Percentiles rank a stretch among this genome's conserved stretches.
Evolutionary conservation across 495 filamentous ascomycete genomes (phyloP).

Genomic region (Penicillium egyptiacum): DNA sequence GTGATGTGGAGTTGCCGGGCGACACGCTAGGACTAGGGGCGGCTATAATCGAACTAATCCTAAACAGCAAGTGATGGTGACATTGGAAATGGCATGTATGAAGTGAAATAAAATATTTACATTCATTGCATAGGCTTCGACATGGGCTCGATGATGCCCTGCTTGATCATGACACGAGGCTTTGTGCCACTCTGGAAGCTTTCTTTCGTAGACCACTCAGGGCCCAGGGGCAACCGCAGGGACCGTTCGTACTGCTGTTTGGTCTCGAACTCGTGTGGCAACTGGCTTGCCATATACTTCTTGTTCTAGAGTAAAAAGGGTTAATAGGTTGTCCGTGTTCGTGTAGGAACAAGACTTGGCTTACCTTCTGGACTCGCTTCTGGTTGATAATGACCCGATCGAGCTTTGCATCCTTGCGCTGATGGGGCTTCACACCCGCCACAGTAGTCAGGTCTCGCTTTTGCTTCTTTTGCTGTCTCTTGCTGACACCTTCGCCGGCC

Average conservation of each 20-base stretch:
- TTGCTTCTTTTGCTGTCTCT: conserved; percentile 59
- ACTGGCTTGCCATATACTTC: conserved; percentile 76
- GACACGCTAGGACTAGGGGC: no score
- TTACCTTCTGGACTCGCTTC: conserved; percentile 86
- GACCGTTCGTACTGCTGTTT: conserved; percentile 87
- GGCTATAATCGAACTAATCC: no score
- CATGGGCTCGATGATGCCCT: conserved; percentile 88
- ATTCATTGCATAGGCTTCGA: conserved; percentile 65
- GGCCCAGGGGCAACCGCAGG: conserved; percentile 82
- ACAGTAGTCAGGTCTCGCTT: conserved; percentile 66
- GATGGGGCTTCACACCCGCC: conserved; percentile 72
- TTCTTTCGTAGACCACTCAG: conserved; percentile 93
- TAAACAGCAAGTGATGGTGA: no score
- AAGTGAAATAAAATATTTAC: conserved; percentile 13
- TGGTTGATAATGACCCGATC: conserved; percentile 89
- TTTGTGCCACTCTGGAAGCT: conserved; percentile 87
- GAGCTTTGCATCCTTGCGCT: conserved; percentile 78
- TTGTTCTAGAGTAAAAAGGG: conserved; percentile 58
- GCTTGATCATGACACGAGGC: conserved; percentile 88
- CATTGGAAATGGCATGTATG: conserved; percentile 1
- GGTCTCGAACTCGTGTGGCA: conserved; percentile 87
- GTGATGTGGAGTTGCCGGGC: no score
- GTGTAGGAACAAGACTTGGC: conserved; percentile 15
- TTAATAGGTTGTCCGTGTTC: conserved; percentile 22
- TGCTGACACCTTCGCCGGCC: conserved; percentile 76